Evolutionary conservation across 495 filamentous ascomycete genomes (phyloP), one percentile per base, ranked within the genome.

Genomic region (Neurospora sp.): DNA sequence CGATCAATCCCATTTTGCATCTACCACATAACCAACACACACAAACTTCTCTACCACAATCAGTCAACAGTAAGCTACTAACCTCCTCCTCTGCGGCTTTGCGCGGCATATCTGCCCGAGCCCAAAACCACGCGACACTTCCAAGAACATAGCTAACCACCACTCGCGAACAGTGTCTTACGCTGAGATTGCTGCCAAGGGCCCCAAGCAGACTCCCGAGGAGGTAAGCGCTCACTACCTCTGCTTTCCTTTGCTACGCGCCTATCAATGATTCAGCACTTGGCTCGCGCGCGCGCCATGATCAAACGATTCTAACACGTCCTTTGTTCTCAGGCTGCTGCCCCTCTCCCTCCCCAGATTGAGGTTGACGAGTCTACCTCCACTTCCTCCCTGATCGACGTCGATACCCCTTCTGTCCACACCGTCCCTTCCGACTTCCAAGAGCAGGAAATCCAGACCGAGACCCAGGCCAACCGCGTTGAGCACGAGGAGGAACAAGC

Each of bases 111-210:
- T 61, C 12, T 65, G 22, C 14, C 27, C 27, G 53, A 9, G 6
- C 27, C 27, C 14, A 9, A 9, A 18, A 27, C 22, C 53, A 65
- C 27, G 53, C 27, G 53, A 65, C 53, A 18, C 12, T 35, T 35
- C 27, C 14, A 27, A 65, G 27, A 65, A 65, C 53, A 0, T 35
- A 35, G 53, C 27, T 65, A 73, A 70, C 65, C 65, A 37, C 39
- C 48, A 14, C 0, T 65, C 9, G 37, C 39, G 22, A 68, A 68
- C 40, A 83, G 93, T 93, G 91, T 94, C 91, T 70, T 95, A 94
- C 85, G 91, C 92, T 77, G 87, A 91, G 74, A 87, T 88, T 75
- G 91, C 91, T 71, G 88, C 91, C 45, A 90, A 88, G 75, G 92
- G 92, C 45, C 89, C 91, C 35, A 90, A 89, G 81, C 91, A 93